Conservation (phyloP, 2,329 filamentous ascomycete species). For the Claviceps purpurea region DNA sequence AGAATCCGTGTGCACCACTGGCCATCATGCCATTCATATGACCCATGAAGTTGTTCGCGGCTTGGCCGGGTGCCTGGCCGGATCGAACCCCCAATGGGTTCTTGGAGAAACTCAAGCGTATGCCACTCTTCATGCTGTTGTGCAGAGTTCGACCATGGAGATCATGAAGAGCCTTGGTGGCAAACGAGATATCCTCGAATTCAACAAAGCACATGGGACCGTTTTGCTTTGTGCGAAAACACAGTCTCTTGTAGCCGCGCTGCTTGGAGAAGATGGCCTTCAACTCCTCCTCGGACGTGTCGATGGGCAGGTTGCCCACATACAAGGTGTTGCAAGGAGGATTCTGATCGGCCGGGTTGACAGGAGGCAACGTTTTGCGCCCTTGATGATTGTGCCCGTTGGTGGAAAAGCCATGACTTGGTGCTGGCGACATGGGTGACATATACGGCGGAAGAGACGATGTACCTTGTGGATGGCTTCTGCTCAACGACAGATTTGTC, state of each 20-base stretch:
- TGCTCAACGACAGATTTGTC: conserved; percentile 57
- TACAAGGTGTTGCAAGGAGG: conserved; percentile 97
- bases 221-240: conserved; percentile 88
- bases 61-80: conserved; percentile 44
- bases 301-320: conserved; percentile 87
- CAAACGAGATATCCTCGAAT: conserved; percentile 85
- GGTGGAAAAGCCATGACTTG: conserved; percentile 15
- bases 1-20: conserved; percentile 41
- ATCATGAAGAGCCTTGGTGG: conserved; percentile 80
- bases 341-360: conserved; percentile 91
- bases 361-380: conserved; percentile 59
- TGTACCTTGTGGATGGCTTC: conserved; percentile 35
- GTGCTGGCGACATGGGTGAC: conserved; percentile 40
- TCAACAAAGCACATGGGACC: conserved; percentile 99
- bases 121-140: conserved; percentile 89
- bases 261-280: conserved; percentile 89
- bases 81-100: conserved; percentile 89
- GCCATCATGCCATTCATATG: conserved; percentile 46
- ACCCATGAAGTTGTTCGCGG: conserved; percentile 27
- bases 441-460: conserved; percentile 39
- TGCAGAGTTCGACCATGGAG: conserved; percentile 77
- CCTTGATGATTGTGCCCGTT: conserved; percentile 43
- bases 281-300: conserved; percentile 89
- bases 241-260: conserved; percentile 87
- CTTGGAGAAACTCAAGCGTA: conserved; percentile 92